Base-by-base conservation (phyloP, 805 yeast genomes). In the Pichia thaimueangensis region DNA sequence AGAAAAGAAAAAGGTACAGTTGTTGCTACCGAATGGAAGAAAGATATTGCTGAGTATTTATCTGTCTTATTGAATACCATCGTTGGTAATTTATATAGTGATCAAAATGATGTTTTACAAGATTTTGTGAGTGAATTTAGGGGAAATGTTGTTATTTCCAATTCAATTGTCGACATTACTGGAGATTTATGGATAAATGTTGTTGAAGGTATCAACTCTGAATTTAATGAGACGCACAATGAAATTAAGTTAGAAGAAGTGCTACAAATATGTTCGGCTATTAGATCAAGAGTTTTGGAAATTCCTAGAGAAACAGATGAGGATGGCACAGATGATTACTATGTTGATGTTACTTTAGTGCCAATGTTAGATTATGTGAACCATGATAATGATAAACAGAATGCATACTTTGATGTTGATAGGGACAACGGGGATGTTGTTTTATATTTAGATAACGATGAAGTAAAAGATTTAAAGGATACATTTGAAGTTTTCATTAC, bases 291-390 rank as follows among this genome's bases (percentile, higher is more conserved):
- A 42, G 71, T 74, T 1, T 62, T 82, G 37, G 88, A 82, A 54
- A 80, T 82, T 3, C 89, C 91, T 63, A 67, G 52, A n/a, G 42
- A 11, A 4, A 40, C 31, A 1, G 48, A 49, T 1, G 50, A 50
- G 8, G 44, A 29, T 9, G 45, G 39, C 2, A 47, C 52, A 6
- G 71, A 65, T 11, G 74, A 70, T 34, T 78, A 65, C 47, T 51
- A 57, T 5, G 73, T 73, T 5, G 71, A 74, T 38, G 68, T 78
- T 0, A 72, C 85, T 0, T 56, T 82, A 42, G 85, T 82, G 1
- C 88, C 91, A 1, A 46, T 79, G 1, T 51, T 82, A 24, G 91
- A 82, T 57, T 82, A 75, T 66, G 83, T 73, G 6, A 82, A 82
- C 55, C 91, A 82, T 55, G 60, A 64, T 33, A 65, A 64, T 43